Evolutionary conservation across 2,329 filamentous ascomycete species (phyloP), one percentile per base, ranked within the genome.

Genomic region (Apiospora phragmitis): DNA sequence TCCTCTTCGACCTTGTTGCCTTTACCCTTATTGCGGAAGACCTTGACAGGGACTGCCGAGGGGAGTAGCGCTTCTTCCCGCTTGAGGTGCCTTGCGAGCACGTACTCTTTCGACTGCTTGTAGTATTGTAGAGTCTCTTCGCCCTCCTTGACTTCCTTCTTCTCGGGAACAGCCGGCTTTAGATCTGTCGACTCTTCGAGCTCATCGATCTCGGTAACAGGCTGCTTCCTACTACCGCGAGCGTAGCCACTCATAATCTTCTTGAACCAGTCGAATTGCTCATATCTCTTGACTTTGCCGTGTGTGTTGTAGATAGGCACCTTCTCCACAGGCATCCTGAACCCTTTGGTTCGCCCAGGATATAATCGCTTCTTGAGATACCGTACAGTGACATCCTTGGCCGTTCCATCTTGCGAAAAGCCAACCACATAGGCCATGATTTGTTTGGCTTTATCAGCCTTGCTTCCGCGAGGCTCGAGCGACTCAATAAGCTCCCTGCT

Each of bases 381-480:
- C 38, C 96, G 89, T 14, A 96, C 91, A 0, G 96, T 99, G 21
- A 99, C 93, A 79, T 99, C 96, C 79, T 98, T 98, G 16, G 94
- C 95, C 0, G 94, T 95, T 2, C 93, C 94, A 78, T 98, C 95
- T 3, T 89, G 82, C 0, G 93, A 94, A 80, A 93, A 94, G 0
- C 92, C 95, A 26, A 98, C 85, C 2, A 97, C 88, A 77, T 99
- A 99, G 65, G 93, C 93, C 77, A 97, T 94, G 16, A 97, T 90
- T 80, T 98, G 95, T 75, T 94, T 95, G 0, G 92, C 90, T 76
- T 92, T 94, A 43, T 97, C 94, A 0, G 95, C 94, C 78, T 93
- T 94, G 45, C 86, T 88, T 7, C 95, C 95, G 18, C 94, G 91
- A 18, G 95, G 93, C 76, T 98, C 94, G 68, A 98, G 91, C 1